A percentile compares a stretch with the other conserved stretches of the same genome.
Evolutionary conservation across 345 rosid genomes (phyloP).

Genomic region (Hibiscus mutabilis): DNA sequence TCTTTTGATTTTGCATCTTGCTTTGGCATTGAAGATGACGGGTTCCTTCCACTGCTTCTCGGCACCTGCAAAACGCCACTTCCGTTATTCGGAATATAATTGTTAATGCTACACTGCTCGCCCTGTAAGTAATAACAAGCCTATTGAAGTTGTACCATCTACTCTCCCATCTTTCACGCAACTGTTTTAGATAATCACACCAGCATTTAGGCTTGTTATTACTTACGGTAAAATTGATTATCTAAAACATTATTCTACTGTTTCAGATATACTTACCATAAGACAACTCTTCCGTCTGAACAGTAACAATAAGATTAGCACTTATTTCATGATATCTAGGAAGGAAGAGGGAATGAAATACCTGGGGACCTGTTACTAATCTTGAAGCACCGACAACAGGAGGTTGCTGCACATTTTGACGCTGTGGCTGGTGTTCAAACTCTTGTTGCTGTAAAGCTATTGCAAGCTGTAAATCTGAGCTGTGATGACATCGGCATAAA

Average conservation of each 20-base stretch:
- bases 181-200: neutral
- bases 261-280: neutral
- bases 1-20: conserved; percentile 64
- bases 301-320: neutral
- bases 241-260: neutral
- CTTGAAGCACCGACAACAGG: conserved; percentile 42
- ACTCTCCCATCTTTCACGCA: neutral
- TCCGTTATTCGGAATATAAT: neutral
- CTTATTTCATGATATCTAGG: neutral
- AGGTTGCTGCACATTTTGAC: conserved; percentile 48
- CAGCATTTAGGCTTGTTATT: neutral
- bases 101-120: neutral
- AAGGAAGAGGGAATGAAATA: conserved; percentile 12
- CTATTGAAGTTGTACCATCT: neutral
- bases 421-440: conserved; percentile 76
- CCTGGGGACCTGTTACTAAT: conserved; percentile 87
- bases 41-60: conserved; percentile 42
- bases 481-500: conserved; percentile 27
- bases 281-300: neutral
- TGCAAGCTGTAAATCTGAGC: conserved; percentile 92
- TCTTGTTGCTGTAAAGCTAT: conserved; percentile 97
- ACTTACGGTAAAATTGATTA: neutral
- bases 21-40: conserved; percentile 45
- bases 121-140: neutral
- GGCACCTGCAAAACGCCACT: conserved; percentile 40